Evolutionary conservation across 257 asterid species (phyloP).

Genomic region (Hygrophila difformis): DNA sequence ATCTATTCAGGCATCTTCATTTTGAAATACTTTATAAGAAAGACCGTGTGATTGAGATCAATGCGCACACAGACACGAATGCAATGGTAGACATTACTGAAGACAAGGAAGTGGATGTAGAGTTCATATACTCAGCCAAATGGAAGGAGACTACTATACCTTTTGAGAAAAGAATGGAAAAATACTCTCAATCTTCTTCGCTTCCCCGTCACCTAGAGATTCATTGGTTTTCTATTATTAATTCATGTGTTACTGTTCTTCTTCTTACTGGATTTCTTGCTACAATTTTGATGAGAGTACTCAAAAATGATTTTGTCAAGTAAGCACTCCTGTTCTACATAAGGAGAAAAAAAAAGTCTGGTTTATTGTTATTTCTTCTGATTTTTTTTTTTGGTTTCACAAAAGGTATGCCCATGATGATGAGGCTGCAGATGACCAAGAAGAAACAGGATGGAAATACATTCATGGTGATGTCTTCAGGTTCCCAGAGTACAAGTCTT

Average conservation of each 20-base stretch:
- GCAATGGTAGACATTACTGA: slow-evolving; percentile 42
- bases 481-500: slow-evolving; percentile 40
- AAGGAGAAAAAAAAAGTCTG: no score
- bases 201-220: slow-evolving; percentile 49
- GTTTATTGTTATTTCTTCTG: no score
- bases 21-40: slow-evolving; percentile 2
- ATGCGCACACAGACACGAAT: slow-evolving; percentile 34
- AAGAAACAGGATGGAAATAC: slow-evolving; percentile 60
- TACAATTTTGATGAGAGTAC: slow-evolving; percentile 33
- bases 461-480: slow-evolving; percentile 58
- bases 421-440: slow-evolving; percentile 52
- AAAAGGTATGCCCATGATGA: no score
- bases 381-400: slow-evolving; percentile 23
- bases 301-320: slow-evolving; percentile 8
- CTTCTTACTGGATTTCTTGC: slow-evolving; percentile 56
- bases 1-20: no score
- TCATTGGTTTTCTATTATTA: slow-evolving; percentile 51
- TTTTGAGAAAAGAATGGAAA: slow-evolving; percentile 54
- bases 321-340: slow-evolving; percentile 21
- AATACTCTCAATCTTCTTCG: slow-evolving; percentile 43
- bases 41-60: slow-evolving; percentile 9
- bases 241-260: slow-evolving; percentile 57
- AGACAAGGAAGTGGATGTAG: slow-evolving; percentile 40
- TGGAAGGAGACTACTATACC: slow-evolving; percentile 48
- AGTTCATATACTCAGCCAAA: slow-evolving; percentile 41